Percentiles rank a stretch among this genome's conserved stretches.
These are phyloP conservation scores for Pseudogymnoascus verrucosus DNA, from an alignment of 2,329 filamentous ascomycete genomes.

Conservation along the genomic window DNA sequence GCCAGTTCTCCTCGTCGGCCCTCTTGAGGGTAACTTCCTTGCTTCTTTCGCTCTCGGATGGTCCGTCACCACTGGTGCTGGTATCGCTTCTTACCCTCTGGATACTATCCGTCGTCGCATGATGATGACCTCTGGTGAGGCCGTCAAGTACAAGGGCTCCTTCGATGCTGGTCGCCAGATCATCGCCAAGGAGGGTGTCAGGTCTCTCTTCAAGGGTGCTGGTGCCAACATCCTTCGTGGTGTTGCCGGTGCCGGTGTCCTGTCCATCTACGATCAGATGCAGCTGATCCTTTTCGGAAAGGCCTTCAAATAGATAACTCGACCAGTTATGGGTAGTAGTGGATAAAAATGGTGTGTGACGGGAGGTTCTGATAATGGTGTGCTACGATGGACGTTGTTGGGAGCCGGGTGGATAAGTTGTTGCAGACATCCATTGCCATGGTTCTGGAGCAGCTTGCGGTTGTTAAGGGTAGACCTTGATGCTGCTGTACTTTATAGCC, in stretches of 20 bases:
- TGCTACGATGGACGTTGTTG: constrained; percentile 12
- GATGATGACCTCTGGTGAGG: constrained; percentile 98
- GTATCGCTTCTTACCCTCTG: constrained; percentile 99
- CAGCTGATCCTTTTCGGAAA: constrained; percentile 99
- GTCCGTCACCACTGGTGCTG: constrained; percentile 98
- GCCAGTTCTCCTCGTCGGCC: constrained; percentile 88
- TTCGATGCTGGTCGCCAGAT: constrained; percentile 95
- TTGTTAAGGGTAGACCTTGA: constrained; percentile 20
- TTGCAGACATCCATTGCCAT: constrained; percentile 27
- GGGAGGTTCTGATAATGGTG: constrained; percentile 20
- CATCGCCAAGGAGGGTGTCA: constrained; percentile 92
- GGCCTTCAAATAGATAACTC: constrained; percentile 70
- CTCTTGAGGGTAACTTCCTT: constrained; percentile 96
- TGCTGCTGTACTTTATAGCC: constrained; percentile 33
- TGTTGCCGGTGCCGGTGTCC: constrained; percentile 99
- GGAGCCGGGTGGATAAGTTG: constrained; percentile 22
- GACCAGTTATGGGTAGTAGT: constrained; percentile 16
- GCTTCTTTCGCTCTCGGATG: constrained; percentile 98
- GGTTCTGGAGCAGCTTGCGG: constrained; percentile 30
- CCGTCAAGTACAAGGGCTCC: constrained; percentile 99
- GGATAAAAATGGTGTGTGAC: constrained; percentile 18
- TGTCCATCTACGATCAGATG: constrained; percentile 99
- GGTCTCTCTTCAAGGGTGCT: constrained; percentile 99
- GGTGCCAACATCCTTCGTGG: constrained; percentile 99
- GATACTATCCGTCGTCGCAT: constrained; percentile 99